phyloP scores from a whole-genome alignment of 495 filamentous ascomycete genomes.

The Aspergillus sclerotiicarbonarius region DNA sequence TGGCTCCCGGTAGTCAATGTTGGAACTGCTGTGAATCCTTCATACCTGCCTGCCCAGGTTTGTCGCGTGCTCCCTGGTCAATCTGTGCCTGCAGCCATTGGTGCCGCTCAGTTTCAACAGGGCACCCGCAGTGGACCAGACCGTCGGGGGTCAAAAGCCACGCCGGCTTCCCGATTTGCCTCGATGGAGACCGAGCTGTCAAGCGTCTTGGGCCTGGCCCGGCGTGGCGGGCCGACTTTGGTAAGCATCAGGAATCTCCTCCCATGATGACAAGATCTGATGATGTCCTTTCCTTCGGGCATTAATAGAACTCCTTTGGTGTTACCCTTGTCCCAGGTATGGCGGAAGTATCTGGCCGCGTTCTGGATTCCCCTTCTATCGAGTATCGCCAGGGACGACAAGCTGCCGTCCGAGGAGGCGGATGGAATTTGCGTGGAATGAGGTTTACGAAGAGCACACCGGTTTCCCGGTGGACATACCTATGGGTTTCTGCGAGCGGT shows the following conservation, averaged over 20 bases:
- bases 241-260: neutral
- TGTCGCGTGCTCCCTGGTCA: conserved; percentile 66
- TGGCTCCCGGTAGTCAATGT: conserved; percentile 66
- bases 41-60: conserved; percentile 64
- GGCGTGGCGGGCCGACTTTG: neutral
- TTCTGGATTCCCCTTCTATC: neutral
- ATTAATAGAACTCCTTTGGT: neutral
- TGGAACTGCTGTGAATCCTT: conserved; percentile 53
- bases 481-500: neutral
- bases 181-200: neutral
- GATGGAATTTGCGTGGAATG: neutral
- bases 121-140: too few relatives aligned
- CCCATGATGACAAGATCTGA: conserved; percentile 35
- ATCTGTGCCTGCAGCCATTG: conserved; percentile 24
- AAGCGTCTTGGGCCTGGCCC: neutral
- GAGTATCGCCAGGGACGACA: neutral
- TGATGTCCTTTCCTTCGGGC: conserved; percentile 34
- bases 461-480: neutral
- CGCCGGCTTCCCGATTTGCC: neutral
- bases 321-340: neutral
- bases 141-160: neutral
- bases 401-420: neutral
- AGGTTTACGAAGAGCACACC: neutral
- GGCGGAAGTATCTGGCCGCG: neutral
- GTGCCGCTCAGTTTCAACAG: neutral